Conservation (phyloP, 164 flowering plant genomes). For the Magnolia officinalis region DNA sequence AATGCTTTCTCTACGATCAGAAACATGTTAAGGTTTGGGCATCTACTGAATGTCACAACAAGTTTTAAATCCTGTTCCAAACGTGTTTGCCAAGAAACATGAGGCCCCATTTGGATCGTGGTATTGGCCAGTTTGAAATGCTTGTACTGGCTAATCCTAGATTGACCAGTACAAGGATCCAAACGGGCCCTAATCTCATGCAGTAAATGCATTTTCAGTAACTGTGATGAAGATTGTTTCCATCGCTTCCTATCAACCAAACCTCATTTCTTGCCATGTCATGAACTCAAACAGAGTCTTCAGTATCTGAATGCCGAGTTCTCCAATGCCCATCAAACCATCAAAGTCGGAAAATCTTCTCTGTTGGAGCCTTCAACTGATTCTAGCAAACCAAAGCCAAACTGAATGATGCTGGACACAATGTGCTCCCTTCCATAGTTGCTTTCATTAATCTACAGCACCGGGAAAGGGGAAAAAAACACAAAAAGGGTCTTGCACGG, state of each 20-base stretch:
- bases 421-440: constrained; percentile 82
- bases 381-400: constrained; percentile 64
- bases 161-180: not conserved
- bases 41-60: not conserved
- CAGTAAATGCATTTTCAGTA: not conserved
- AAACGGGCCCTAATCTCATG: not conserved
- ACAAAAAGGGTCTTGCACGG: not conserved
- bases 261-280: constrained; percentile 94
- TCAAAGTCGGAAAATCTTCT: constrained; percentile 32
- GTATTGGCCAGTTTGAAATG: not conserved
- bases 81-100: not conserved
- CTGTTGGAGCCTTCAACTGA: constrained; percentile 40
- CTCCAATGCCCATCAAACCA: constrained; percentile 58
- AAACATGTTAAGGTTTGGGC: constrained; percentile 2
- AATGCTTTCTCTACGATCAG: not conserved
- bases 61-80: not conserved
- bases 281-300: constrained; percentile 72
- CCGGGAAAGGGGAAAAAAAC: not conserved
- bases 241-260: constrained; percentile 3
- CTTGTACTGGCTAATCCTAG: not conserved
- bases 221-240: not conserved
- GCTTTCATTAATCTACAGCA: constrained; percentile 62
- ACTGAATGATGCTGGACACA: constrained; percentile 65
- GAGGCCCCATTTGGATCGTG: not conserved
- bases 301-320: constrained; percentile 60